phyloP scores from a whole-genome alignment of 352 stramenopile species.

The Phytophthora litchii region DNA sequence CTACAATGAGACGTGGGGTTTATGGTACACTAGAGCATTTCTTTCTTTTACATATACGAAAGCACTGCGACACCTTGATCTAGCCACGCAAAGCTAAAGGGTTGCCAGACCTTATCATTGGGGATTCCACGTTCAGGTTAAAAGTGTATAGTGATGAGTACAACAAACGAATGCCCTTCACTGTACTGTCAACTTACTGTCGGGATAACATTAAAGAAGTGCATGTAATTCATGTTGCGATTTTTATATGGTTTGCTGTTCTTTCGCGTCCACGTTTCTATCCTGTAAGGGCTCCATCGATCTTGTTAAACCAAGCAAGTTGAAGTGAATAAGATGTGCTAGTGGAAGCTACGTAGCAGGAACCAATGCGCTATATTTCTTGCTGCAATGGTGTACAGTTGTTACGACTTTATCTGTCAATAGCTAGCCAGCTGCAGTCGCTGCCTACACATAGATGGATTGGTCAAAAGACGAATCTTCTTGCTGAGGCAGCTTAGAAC shows the following conservation, averaged over 20 bases:
- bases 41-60: no score
- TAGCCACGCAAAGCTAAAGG: no score
- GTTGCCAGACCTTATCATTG: no score
- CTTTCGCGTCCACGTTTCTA: not conserved
- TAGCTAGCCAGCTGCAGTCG: slow-evolving; percentile 23
- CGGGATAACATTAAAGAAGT: no score
- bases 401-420: slow-evolving; percentile 12
- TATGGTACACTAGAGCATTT: no score
- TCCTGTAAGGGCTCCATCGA: not conserved
- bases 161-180: no score
- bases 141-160: no score
- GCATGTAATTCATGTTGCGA: no score
- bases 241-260: not conserved
- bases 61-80: no score
- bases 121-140: no score
- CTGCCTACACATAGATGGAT: slow-evolving; percentile 25
- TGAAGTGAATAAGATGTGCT: slow-evolving; percentile 7
- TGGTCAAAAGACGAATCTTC: slow-evolving; percentile 4
- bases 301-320: slow-evolving; percentile 6
- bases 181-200: no score
- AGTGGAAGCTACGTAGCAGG: not conserved
- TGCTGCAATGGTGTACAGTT: slow-evolving; percentile 17
- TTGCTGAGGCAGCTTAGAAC: slow-evolving; percentile 46
- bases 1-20: no score
- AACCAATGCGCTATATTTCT: slow-evolving; percentile 25